These are phyloP conservation scores for Dacryopinax primogenitus DNA, from an alignment of 768 basidiomycete species.

Conservation along the genomic window DNA sequence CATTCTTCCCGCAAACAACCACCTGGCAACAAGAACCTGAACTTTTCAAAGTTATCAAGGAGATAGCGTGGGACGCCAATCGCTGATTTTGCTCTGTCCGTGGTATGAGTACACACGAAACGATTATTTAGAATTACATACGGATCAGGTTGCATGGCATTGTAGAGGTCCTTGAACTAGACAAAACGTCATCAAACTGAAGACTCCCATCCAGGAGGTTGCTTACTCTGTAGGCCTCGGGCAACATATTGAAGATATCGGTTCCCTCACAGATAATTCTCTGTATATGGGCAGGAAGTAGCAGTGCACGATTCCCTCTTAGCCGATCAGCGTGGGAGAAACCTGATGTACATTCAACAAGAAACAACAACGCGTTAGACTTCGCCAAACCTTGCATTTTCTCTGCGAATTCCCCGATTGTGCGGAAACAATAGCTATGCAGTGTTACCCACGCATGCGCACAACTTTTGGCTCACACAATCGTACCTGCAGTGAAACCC, in stretches of 20 bases:
- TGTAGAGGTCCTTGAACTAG: constrained; percentile 41
- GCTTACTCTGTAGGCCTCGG: constrained; percentile 30
- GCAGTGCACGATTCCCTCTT: constrained; percentile 34
- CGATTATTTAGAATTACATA: constrained; percentile 22
- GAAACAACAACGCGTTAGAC: background rate
- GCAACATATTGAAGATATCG: constrained; percentile 54
- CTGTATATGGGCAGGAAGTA: constrained; percentile 43
- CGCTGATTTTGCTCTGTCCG: constrained; percentile 32
- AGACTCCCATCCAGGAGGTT: background rate
- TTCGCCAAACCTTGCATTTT: constrained; percentile 35
- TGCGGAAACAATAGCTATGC: constrained; percentile 47
- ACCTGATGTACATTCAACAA: constrained; percentile 22
- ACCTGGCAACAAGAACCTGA: constrained; percentile 43
- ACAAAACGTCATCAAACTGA: constrained; percentile 22
- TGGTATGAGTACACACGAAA: background rate
- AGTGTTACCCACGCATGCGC: background rate
- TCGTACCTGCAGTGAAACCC: constrained; percentile 50
- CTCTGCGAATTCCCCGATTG: constrained; percentile 42
- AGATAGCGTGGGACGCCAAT: constrained; percentile 43
- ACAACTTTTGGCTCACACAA: background rate
- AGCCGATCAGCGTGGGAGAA: constrained; percentile 54
- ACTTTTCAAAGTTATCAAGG: constrained; percentile 38
- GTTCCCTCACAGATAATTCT: constrained; percentile 45
- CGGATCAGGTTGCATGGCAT: constrained; percentile 43
- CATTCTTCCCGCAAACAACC: constrained; percentile 34